Evolutionary conservation across 2,329 filamentous ascomycete genomes (phyloP).

Genomic region (Xylariaceae sp.): DNA sequence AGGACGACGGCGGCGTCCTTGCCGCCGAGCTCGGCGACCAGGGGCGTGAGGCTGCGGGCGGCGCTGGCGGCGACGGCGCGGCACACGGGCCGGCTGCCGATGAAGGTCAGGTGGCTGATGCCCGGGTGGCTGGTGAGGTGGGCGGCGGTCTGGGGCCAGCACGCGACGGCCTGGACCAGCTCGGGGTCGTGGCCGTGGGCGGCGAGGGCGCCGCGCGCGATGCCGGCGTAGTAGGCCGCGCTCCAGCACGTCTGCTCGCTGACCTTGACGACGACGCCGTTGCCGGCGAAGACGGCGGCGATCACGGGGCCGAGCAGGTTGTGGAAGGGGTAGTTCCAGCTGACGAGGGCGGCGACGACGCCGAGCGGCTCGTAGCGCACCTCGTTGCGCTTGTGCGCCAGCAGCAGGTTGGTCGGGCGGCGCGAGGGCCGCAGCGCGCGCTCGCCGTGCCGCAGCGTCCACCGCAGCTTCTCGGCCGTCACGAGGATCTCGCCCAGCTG

Average conservation of each 20-base stretch:
- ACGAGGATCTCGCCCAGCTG: conserved; percentile 91
- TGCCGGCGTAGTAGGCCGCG: conserved; percentile 69
- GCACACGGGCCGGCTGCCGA: conserved; percentile 80
- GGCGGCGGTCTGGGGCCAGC: conserved; percentile 77
- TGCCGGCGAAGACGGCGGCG: conserved; percentile 82
- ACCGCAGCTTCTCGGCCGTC: conserved; percentile 86
- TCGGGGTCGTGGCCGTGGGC: conserved; percentile 77
- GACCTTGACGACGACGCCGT: conserved; percentile 86
- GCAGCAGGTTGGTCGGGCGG: conserved; percentile 81
- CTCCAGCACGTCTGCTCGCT: conserved; percentile 97
- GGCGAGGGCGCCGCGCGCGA: conserved; percentile 69
- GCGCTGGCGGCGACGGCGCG: conserved; percentile 83
- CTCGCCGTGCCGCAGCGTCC: conserved; percentile 89
- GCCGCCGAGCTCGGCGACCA: conserved; percentile 86
- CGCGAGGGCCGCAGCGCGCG: conserved; percentile 62
- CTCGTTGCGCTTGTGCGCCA: conserved; percentile 91
- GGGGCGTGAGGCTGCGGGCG: conserved; percentile 75
- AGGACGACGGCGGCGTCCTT: conserved; percentile 90
- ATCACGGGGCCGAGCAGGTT: conserved; percentile 90
- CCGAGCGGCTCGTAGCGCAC: conserved; percentile 89
- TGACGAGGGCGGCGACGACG: conserved; percentile 85
- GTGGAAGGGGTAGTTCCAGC: conserved; percentile 97
- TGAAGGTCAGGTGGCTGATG: conserved; percentile 90
- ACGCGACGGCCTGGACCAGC: conserved; percentile 76
- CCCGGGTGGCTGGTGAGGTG: conserved; percentile 77